Evolutionary conservation across 163 green algal species (phyloP), one percentile per base, ranked within the genome.

Genomic region (Scenedesmus sp.): DNA sequence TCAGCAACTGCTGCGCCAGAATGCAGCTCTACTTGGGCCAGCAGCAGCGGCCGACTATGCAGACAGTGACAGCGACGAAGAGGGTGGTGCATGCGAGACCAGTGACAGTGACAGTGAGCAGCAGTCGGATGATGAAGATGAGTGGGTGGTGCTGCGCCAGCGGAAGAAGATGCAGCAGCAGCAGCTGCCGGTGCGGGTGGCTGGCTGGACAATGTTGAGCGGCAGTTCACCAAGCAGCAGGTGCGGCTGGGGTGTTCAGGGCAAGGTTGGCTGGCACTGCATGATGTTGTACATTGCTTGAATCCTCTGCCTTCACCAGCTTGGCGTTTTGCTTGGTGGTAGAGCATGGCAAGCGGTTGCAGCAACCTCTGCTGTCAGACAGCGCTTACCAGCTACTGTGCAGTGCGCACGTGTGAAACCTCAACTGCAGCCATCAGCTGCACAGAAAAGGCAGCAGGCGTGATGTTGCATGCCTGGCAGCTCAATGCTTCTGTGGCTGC

Each of bases 191-290:
- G 37, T 82, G 65, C 65, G 40, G 37, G 35, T 83, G 37, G 40
- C 73, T 35, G 24, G 40, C 22, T 53, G 33, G 46, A 78, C 7
- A 49, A 78, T 22, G 46, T 20, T 44, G 44, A 86, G 44, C 42
- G 86, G 49, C 78, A 87, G 40, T 91, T 91, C 43, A 87, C 24
- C 37, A 91, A 91, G 51, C 33, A 85, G 61, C 85, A 90, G 85
- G 85, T 90, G 13, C 42, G 12, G 78, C 18, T 51, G 37, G 37
- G 20, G 30, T 9, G 6, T 76, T 10, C 30, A 3, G 65, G 30
- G 6, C 1, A 20, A 76, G 30, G 30, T 10, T 26, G 3, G 9
- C 65, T 20, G 30, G 9, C 9, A 37, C 65, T 40, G 65, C 30
- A 40, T 24, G 65, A 18, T 10, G 7, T 13, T 24, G 3, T 65